A percentile compares a stretch with the other conserved stretches of the same genome.
phyloP scores from a whole-genome alignment of 2,329 filamentous ascomycete species.

The Lasiodiplodia sp. region DNA sequence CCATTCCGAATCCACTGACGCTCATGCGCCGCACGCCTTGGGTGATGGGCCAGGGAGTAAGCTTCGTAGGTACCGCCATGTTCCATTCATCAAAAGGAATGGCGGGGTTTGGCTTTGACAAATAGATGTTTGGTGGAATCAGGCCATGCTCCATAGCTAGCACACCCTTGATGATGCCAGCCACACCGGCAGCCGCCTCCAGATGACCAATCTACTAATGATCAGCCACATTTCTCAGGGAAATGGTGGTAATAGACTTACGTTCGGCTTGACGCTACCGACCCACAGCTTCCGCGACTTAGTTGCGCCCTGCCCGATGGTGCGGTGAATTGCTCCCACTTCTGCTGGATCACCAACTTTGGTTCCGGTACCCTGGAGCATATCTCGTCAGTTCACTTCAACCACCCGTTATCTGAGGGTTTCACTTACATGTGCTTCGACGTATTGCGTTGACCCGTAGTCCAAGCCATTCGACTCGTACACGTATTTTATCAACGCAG shows the following conservation, averaged over 20 bases:
- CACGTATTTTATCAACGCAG: conserved; percentile 33
- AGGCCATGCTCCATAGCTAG: conserved; percentile 37
- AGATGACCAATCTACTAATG: conserved; percentile 38
- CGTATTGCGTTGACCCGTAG: no score
- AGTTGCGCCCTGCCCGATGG: conserved; percentile 30
- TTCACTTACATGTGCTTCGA: conserved; percentile 46
- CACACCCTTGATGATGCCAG: conserved; percentile 40
- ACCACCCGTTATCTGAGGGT: no score
- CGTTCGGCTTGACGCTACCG: no score
- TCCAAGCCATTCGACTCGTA: background rate
- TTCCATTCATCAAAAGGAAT: background rate
- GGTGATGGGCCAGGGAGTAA: conserved; percentile 32
- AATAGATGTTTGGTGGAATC: conserved; percentile 32
- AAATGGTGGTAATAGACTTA: no score
- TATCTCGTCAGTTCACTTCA: no score
- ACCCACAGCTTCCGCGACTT: conserved; percentile 38
- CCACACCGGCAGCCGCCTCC: conserved; percentile 39
- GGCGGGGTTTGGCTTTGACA: background rate
- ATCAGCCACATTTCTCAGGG: background rate
- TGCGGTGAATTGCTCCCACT: conserved; percentile 45
- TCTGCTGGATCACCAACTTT: conserved; percentile 63
- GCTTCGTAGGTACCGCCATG: conserved; percentile 3
- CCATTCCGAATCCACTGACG: conserved; percentile 37
- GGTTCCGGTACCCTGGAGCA: conserved; percentile 62
- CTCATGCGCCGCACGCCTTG: conserved; percentile 30